phyloP scores from a whole-genome alignment of 192 early-diverging fungal species.

The Linderina pennispora region DNA sequence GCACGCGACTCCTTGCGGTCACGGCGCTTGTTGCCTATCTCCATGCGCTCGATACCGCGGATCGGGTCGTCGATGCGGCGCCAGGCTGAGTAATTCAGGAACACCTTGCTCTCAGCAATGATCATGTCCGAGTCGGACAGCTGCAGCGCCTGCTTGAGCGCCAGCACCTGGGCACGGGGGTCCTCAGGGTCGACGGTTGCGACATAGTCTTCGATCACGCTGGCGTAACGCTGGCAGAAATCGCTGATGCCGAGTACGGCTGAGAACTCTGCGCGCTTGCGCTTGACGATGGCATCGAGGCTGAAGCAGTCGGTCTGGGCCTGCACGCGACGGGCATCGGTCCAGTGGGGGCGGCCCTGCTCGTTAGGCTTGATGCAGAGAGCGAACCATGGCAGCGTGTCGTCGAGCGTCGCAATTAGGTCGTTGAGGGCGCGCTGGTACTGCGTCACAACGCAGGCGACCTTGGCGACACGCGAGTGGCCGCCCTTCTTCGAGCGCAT shows the following conservation, averaged over 20 bases:
- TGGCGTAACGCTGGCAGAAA: conserved; percentile 43
- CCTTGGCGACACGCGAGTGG: conserved; percentile 40
- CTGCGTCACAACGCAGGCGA: conserved; percentile 59
- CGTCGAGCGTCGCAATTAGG: conserved; percentile 61
- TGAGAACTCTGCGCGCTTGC: conserved; percentile 38
- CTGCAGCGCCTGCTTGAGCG: conserved; percentile 39
- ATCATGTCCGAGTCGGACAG: conserved; percentile 48
- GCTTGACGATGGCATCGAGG: conserved; percentile 25
- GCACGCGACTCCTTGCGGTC: conserved; percentile 39
- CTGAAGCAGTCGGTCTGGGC: conserved; percentile 26
- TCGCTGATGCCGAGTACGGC: conserved; percentile 30
- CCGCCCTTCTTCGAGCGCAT: conserved; percentile 57
- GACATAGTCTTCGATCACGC: conserved; percentile 41
- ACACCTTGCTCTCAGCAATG: conserved; percentile 57
- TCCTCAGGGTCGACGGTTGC: conserved; percentile 15
- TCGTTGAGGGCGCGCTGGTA: conserved; percentile 65
- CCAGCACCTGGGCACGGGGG: conserved; percentile 13
- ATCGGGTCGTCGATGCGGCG: conserved; percentile 74
- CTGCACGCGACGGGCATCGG: conserved; percentile 41
- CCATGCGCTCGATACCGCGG: conserved; percentile 50
- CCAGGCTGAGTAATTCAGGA: conserved; percentile 73
- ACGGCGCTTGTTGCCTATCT: conserved; percentile 53
- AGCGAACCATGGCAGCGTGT: conserved; percentile 72
- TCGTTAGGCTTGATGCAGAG: conserved; percentile 57
- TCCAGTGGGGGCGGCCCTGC: conserved; percentile 18